Percentiles rank a stretch among this genome's conserved stretches.
These are phyloP conservation scores for Pterocarpus macrocarpus DNA, from an alignment of 306 rosid genomes.

Conservation along the genomic window DNA sequence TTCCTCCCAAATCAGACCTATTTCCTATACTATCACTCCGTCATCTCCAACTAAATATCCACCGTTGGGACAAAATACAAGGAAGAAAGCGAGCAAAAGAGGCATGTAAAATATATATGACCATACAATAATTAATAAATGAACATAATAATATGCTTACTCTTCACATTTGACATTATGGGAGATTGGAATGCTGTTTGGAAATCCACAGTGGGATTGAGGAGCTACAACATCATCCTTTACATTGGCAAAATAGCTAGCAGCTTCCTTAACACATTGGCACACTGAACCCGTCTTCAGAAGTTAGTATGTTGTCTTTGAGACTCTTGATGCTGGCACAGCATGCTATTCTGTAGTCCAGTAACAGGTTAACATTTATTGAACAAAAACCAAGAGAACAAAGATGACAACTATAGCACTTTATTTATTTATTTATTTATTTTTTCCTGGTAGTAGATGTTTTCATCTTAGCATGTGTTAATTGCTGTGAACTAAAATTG, in stretches of 20 bases:
- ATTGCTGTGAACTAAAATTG: too few relatives aligned
- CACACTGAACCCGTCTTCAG: neutral
- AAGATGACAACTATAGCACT: neutral
- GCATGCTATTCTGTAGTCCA: neutral
- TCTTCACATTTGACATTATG: too few relatives aligned
- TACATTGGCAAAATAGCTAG: neutral
- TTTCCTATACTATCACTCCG: too few relatives aligned
- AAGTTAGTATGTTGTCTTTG: neutral
- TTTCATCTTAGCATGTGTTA: too few relatives aligned
- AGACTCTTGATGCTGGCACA: neutral
- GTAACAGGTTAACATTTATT: neutral
- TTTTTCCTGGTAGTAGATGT: too few relatives aligned
- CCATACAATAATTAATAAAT: neutral
- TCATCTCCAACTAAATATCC: too few relatives aligned
- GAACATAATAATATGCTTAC: neutral
- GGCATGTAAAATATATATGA: neutral
- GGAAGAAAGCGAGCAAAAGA: neutral
- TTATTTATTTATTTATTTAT: too few relatives aligned
- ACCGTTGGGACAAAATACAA: too few relatives aligned
- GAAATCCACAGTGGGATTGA: neutral
- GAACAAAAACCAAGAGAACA: neutral
- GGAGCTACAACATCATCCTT: slow-evolving; percentile 11
- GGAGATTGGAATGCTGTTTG: neutral
- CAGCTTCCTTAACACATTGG: neutral
- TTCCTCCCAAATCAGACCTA: too few relatives aligned